Evolutionary conservation across 2,329 filamentous ascomycete genomes (phyloP).

Genomic region (Penicillium corylophilum): DNA sequence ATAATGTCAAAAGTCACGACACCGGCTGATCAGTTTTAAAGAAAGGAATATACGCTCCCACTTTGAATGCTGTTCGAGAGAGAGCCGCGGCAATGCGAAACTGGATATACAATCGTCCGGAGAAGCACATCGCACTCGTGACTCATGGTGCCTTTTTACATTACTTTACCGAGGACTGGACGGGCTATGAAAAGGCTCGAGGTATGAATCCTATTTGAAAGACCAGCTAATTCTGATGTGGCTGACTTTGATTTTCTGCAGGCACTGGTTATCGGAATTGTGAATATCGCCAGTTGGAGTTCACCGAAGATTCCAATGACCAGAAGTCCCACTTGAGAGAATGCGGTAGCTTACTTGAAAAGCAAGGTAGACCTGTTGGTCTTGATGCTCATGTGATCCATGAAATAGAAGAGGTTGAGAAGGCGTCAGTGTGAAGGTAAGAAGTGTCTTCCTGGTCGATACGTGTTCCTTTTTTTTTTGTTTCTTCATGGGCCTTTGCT

Average conservation of each 20-base stretch:
- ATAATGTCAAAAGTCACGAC: neutral
- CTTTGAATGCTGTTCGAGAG: neutral
- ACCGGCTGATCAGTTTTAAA: neutral
- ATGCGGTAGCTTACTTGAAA: neutral
- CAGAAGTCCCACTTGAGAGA: neutral
- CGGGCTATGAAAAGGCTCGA: neutral
- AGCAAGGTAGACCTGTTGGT: neutral
- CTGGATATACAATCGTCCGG: neutral
- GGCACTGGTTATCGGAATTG: neutral
- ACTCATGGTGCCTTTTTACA: neutral
- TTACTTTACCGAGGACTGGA: neutral
- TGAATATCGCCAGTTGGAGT: neutral
- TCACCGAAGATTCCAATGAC: neutral
- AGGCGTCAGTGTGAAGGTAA: neutral
- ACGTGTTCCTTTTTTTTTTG: too few species aligned
- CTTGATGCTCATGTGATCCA: neutral
- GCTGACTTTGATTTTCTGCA: neutral
- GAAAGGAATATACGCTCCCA: neutral
- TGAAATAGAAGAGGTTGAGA: neutral
- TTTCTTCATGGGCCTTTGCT: too few species aligned
- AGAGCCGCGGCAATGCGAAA: neutral
- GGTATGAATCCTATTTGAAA: too few species aligned
- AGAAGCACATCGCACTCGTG: neutral
- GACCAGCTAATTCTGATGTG: too few species aligned
- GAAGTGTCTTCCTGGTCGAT: too few species aligned